Percentiles rank a stretch among this genome's conserved stretches.
These are phyloP conservation scores for Cytospora mali DNA, from an alignment of 2,329 filamentous ascomycete species.

Conservation along the genomic window DNA sequence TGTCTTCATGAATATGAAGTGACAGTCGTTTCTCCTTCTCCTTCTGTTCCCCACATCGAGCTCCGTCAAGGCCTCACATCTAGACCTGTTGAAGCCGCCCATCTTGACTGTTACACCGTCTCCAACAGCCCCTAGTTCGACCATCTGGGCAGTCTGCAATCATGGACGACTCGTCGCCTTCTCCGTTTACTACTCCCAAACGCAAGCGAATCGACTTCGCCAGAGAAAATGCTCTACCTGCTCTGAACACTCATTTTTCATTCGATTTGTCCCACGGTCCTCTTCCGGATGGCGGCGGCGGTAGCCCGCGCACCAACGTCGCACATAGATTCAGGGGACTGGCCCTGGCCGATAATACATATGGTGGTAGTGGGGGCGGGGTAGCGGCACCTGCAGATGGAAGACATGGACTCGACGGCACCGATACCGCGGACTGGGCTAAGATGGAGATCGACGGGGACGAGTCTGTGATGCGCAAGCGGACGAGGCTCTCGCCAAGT, in stretches of 20 bases:
- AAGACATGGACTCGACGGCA: conserved; percentile 11
- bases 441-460: conserved; percentile 20
- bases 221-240: conserved; percentile 19
- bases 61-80: too few species aligned
- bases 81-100: neutral
- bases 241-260: conserved; percentile 42
- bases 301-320: conserved; percentile 56
- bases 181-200: conserved; percentile 36
- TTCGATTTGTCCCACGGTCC: conserved; percentile 44
- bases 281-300: conserved; percentile 48
- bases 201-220: conserved; percentile 34
- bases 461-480: conserved; percentile 31
- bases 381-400: conserved; percentile 34
- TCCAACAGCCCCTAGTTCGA: conserved; percentile 9
- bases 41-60: conserved; percentile 11
- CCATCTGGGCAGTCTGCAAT: neutral
- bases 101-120: neutral
- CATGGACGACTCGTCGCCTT: conserved; percentile 25
- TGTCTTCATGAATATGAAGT: neutral
- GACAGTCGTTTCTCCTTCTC: neutral
- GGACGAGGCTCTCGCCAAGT: conserved; percentile 16
- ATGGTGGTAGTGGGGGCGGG: conserved; percentile 48
- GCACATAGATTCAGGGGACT: conserved; percentile 56
- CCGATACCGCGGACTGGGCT: conserved; percentile 6
- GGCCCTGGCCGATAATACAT: conserved; percentile 40